Base-by-base conservation (phyloP, 805 yeast genomes). In the Saccharomycopsis malanga region DNA sequence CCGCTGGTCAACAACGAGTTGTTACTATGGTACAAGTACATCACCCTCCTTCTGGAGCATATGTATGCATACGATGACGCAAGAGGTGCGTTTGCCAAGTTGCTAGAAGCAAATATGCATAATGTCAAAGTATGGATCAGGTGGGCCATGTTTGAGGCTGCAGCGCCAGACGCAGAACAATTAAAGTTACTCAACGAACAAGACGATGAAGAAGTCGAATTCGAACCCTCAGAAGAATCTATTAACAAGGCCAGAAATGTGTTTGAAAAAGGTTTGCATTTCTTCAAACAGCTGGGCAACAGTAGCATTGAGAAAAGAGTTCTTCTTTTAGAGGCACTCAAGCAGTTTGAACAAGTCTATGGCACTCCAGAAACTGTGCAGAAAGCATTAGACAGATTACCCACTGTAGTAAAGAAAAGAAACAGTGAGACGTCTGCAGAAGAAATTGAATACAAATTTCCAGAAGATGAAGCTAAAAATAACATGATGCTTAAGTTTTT, bases 91-190 rank as follows among this genome's bases (percentile, higher is more conserved):
- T 79, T 72, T 55, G 68, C 71, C 41, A 57, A 65, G 2, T 60
- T 71, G 20, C 53, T 77, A 12, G 58, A 54, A 4, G 39, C 56
- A 22, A 62, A 67, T 3, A 58, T 59, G 4, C 54, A 58, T 32
- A 57, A 67, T 3, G 65, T 73, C 3, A 60, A 65, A 21, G 57
- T 66, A 2, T 83, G 93, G 87, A 72, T 83, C 12, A 69, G 79
- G 22, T 72, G 69, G 56, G 95, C 95, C 1, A 62, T 77, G 53
- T 83, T 84, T 61, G 95, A 87, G 59, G 66, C 83, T 2, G 68
- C 81, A 0, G 71, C 80, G 0, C 87, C 87, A 5, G 71, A 80
- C 1, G 68, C 69, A 0, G 68, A 64, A 18, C 84, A 80, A 53
- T 68, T 49, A 55, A 57, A 39, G 42, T 39, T 17, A 40, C 36